Percentiles rank a stretch among this genome's conserved stretches.
Evolutionary conservation across 2,329 filamentous ascomycete species (phyloP).

Genomic region (Colletotrichum truncatum): DNA sequence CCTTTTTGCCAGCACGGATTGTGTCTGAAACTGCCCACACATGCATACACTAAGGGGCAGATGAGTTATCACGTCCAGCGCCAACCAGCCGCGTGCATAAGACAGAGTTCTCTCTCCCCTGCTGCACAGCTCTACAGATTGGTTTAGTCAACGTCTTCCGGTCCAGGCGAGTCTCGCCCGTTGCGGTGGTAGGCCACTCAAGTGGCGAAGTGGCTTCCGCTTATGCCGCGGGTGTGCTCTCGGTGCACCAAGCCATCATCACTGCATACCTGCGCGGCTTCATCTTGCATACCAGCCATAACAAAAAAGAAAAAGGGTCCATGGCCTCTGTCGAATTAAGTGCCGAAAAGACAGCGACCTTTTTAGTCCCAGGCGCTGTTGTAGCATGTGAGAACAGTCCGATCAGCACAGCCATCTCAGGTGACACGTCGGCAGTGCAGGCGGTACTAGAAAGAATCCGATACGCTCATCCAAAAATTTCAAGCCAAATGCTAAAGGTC

Average conservation of each 20-base stretch:
- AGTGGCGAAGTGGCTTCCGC: conserved; percentile 55
- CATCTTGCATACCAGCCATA: background rate
- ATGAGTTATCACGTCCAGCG: background rate
- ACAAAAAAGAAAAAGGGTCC: too few species aligned
- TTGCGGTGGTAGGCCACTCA: conserved; percentile 51
- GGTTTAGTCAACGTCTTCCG: conserved; percentile 48
- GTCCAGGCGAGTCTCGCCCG: conserved; percentile 39
- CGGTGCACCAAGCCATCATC: conserved; percentile 44
- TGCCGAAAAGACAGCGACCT: background rate
- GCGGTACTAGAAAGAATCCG: conserved; percentile 28
- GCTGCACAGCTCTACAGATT: conserved; percentile 47
- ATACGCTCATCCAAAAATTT: too few species aligned
- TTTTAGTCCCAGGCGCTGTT: background rate
- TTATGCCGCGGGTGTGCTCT: conserved; percentile 47
- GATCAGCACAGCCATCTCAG: background rate
- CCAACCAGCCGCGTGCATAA: background rate
- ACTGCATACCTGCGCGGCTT: conserved; percentile 38
- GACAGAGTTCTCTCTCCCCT: conserved; percentile 15
- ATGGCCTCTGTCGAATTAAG: background rate
- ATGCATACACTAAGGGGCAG: background rate
- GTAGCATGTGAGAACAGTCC: background rate
- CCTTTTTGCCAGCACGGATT: too few species aligned
- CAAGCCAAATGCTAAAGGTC: conserved; percentile 26
- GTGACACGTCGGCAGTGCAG: background rate
- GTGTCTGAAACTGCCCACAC: too few species aligned